Percentiles rank a stretch among this genome's conserved stretches.
phyloP scores from a whole-genome alignment of 306 rosid genomes.

The Dalbergia cultrata region DNA sequence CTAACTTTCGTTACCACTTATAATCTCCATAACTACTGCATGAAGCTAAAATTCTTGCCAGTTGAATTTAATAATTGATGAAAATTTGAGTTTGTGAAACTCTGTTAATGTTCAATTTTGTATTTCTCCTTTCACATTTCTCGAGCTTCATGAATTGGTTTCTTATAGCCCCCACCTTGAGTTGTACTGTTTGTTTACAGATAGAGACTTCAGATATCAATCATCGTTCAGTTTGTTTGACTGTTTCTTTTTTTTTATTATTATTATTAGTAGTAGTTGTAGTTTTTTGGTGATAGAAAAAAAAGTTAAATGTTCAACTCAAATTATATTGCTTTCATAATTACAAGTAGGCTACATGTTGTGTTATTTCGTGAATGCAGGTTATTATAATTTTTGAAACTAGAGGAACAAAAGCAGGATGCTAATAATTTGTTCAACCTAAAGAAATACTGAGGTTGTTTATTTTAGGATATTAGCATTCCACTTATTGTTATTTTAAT shows the following conservation, averaged over 20 bases:
- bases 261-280: rapidly evolving
- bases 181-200: conserved; percentile 16
- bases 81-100: conserved; percentile 7
- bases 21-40: conserved; percentile 8
- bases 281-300: not conserved
- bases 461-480: conserved; percentile 7
- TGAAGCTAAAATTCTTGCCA: conserved; percentile 17
- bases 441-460: not conserved
- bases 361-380: conserved; percentile 18
- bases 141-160: conserved; percentile 2
- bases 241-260: not conserved
- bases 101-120: conserved; percentile 7
- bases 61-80: conserved; percentile 11
- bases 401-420: conserved; percentile 5
- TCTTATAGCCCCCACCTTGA: not conserved
- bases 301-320: not conserved
- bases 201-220: conserved; percentile 3
- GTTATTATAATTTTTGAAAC: conserved; percentile 23
- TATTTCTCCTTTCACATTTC: conserved; percentile 9
- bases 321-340: not conserved
- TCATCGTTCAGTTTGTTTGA: conserved; percentile 1
- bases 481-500: not conserved
- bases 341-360: conserved; percentile 2
- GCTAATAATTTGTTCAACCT: conserved; percentile 7
- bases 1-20: not conserved